phyloP scores from a whole-genome alignment of 108 stramenopile genomes.

The Schizochytrium sp. region DNA sequence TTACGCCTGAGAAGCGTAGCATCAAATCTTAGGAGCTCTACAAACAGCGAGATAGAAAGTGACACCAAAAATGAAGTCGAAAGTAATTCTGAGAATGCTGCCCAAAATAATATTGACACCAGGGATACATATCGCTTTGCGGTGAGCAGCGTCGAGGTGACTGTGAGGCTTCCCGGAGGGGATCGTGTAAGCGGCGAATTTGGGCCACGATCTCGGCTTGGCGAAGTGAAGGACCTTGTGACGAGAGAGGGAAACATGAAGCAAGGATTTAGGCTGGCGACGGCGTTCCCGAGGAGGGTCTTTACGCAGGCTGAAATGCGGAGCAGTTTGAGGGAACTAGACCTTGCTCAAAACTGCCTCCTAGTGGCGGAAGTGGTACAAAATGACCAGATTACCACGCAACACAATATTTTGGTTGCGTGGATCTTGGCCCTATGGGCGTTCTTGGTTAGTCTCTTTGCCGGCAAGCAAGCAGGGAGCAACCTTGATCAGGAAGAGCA shows the following conservation, averaged over 20 bases:
- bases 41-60: not conserved
- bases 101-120: no score
- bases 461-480: not conserved
- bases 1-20: not conserved
- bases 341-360: not conserved
- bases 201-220: not conserved
- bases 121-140: no score
- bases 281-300: not conserved
- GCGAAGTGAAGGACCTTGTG: not conserved
- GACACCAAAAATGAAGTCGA: no score
- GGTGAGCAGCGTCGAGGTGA: no score
- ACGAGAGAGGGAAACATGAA: not conserved
- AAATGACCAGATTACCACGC: not conserved
- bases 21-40: not conserved
- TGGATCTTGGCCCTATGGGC: constrained; percentile 8
- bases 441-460: not conserved
- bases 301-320: not conserved
- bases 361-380: not conserved
- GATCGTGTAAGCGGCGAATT: not conserved
- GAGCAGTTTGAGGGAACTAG: not conserved
- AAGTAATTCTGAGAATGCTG: no score
- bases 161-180: no score
- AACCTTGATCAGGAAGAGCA: not conserved
- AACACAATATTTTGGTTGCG: not conserved
- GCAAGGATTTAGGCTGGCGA: not conserved